Evolutionary conservation across 2,329 filamentous ascomycete genomes (phyloP).

Genomic region (Zelopaecilomyces penicillatus): DNA sequence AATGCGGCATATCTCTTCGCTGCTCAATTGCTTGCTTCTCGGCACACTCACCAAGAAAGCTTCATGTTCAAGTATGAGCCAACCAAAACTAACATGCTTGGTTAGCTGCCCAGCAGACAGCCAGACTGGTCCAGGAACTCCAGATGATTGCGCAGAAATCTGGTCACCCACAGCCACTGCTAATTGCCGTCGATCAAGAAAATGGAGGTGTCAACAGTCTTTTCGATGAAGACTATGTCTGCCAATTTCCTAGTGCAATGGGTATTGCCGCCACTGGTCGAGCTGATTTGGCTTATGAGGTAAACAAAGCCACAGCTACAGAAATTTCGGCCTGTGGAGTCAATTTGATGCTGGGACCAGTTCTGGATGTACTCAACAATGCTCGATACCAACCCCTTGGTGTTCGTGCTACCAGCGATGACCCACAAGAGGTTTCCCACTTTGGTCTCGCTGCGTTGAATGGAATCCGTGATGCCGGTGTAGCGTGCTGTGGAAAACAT

Average conservation of each 20-base stretch:
- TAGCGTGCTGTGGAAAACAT: constrained; percentile 89
- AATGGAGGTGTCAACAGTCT: constrained; percentile 97
- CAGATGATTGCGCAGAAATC: constrained; percentile 87
- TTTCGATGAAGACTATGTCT: constrained; percentile 91
- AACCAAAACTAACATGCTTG: constrained; percentile 18
- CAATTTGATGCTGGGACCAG: constrained; percentile 90
- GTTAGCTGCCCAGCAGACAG: constrained; percentile 82
- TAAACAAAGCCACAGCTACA: constrained; percentile 87
- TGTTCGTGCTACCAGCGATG: constrained; percentile 82
- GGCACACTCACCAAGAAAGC: neutral
- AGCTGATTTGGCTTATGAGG: constrained; percentile 74
- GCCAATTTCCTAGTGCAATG: constrained; percentile 96
- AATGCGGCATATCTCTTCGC: neutral
- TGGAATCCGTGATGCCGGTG: constrained; percentile 83
- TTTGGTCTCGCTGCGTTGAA: constrained; percentile 87
- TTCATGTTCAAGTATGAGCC: constrained; percentile 5
- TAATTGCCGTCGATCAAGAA: constrained; percentile 92
- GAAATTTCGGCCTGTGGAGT: constrained; percentile 90
- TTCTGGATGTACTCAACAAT: constrained; percentile 89
- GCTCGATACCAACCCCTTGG: constrained; percentile 84
- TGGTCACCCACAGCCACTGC: constrained; percentile 78
- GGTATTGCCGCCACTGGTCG: constrained; percentile 88
- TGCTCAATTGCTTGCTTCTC: neutral
- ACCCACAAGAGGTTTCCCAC: constrained; percentile 88
- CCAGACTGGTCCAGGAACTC: constrained; percentile 77